phyloP scores from a whole-genome alignment of 768 basidiomycete genomes.

The Boletus speciosus region DNA sequence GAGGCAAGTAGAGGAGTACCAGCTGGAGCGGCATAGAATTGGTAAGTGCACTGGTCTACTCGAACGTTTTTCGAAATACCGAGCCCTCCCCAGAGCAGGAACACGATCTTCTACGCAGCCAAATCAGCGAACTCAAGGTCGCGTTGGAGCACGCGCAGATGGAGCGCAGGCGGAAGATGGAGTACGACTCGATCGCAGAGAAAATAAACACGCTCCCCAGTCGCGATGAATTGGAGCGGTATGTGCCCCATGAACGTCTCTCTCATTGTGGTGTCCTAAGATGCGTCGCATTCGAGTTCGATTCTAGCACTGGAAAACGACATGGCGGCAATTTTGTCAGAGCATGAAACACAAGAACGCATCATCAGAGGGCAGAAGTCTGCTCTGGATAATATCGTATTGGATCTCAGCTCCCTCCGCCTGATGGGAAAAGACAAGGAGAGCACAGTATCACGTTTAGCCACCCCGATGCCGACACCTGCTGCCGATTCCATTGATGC shows the following conservation, averaged over 20 bases:
- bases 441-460: conserved; percentile 36
- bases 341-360: conserved; percentile 71
- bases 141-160: conserved; percentile 77
- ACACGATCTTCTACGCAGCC: conserved; percentile 58
- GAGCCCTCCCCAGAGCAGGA: conserved; percentile 52
- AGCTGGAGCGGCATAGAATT: conserved; percentile 65
- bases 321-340: conserved; percentile 67
- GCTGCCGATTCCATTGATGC: conserved; percentile 36
- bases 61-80: background rate
- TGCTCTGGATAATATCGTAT: conserved; percentile 62
- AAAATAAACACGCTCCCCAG: conserved; percentile 75
- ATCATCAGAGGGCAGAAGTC: conserved; percentile 65
- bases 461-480: conserved; percentile 47
- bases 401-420: conserved; percentile 57
- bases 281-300: conserved; percentile 41
- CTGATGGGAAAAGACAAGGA: conserved; percentile 69
- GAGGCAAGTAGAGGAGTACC: conserved; percentile 82
- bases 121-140: conserved; percentile 76
- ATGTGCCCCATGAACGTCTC: conserved; percentile 30
- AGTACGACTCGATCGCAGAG: conserved; percentile 82
- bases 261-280: background rate
- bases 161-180: conserved; percentile 73
- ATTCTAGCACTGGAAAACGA: conserved; percentile 73
- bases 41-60: conserved; percentile 44
- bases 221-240: conserved; percentile 76